Evolutionary conservation across 306 rosid genomes (phyloP), one percentile per base, ranked within the genome.

Genomic region (Sindora glabra): DNA sequence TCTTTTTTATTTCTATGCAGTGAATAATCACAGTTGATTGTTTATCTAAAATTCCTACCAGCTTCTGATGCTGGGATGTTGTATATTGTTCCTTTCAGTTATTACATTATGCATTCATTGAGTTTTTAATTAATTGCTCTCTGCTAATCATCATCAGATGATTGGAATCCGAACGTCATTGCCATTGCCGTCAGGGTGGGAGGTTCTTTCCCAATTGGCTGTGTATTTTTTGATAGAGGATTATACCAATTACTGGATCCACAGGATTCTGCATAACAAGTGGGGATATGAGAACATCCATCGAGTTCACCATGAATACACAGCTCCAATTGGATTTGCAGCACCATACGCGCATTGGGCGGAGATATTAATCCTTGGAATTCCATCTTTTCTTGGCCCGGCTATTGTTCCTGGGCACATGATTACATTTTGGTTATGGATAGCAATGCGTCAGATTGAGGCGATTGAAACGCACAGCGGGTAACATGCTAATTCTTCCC

Each of bases 291-390:
- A 87, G 59, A 90, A 82, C 25, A 90, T 90, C 68, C 97, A 90
- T 56, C 52, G 72, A 18, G 82, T 84, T 16, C 97, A 90, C 59
- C 97, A 90, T 51, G 94, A 90, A 59, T 90, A 87, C 74, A 51
- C 79, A 53, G 74, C 95, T 62, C 97, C 95, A 14, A 60, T 82
- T 41, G 95, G 81, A 11, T 81, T 64, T 21, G 81, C 97, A 1
- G 97, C 96, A 14, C 96, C 96, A 2, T 81, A 87, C 44, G 90
- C 96, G 0, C 96, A 90, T 68, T 90, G 96, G 97, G 87, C 89
- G 1, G 96, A 90, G 79, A n/a, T 85, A 52, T 58, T 87, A 71
- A 74, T 82, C 30, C 75, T 90, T 13, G 96, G 97, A 10, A 55
- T 83, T 63, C 94, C 97, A 6, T 68, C 96, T 33, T 85, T 90